These are phyloP conservation scores for Claviceps arundinis DNA, from an alignment of 2,329 filamentous ascomycete genomes.

Conservation along the genomic window DNA sequence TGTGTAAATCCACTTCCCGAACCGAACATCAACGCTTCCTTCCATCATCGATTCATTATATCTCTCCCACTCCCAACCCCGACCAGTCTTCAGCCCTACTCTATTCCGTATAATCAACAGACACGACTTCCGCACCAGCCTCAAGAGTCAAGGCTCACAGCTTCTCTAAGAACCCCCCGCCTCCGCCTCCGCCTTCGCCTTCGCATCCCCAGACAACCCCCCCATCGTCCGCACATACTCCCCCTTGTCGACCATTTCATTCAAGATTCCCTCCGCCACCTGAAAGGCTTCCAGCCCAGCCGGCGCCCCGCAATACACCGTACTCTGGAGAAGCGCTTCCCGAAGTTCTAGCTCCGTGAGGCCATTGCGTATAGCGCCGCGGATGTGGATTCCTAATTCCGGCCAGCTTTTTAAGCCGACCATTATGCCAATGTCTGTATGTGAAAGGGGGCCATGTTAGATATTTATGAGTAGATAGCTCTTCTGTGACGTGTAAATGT, in stretches of 20 bases:
- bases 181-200: not conserved
- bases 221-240: slow-evolving; percentile 6
- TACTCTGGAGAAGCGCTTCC: slow-evolving; percentile 36
- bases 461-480: no score
- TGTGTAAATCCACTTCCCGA: no score
- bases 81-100: no score
- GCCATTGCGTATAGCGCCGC: slow-evolving; percentile 49
- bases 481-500: no score
- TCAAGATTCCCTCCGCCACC: slow-evolving; percentile 13
- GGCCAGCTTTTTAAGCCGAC: slow-evolving; percentile 43
- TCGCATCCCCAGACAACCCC: not conserved
- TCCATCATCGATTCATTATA: no score
- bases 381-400: slow-evolving; percentile 46
- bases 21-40: no score
- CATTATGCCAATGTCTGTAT: slow-evolving; percentile 38
- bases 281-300: slow-evolving; percentile 25
- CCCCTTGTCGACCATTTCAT: slow-evolving; percentile 15
- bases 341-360: slow-evolving; percentile 39
- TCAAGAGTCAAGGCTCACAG: no score
- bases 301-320: slow-evolving; percentile 27
- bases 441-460: no score
- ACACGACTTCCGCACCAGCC: no score
- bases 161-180: no score
- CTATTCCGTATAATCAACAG: no score
- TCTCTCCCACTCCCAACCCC: no score